Base-by-base conservation (phyloP, 139 green algal species). In the Coccomyxa sp. region DNA sequence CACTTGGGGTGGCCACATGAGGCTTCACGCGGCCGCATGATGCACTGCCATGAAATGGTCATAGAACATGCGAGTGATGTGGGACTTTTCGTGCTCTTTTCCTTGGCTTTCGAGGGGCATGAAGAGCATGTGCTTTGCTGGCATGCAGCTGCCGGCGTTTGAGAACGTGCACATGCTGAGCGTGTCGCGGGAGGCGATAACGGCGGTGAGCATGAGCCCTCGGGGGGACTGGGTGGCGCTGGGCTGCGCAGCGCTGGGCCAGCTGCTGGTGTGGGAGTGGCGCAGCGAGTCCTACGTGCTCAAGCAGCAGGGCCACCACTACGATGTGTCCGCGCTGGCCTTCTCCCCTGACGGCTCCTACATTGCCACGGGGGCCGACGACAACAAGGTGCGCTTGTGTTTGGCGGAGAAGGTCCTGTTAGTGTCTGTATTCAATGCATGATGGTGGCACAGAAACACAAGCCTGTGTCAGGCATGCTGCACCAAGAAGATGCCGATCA, bases 191-290 rank as follows among this genome's bases (percentile, higher is more conserved):
- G 81, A 88, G 51, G 45, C 45, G 28, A 86, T 99, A 67, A 95
- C 78, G 21, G 83, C 89, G 9, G 82, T 94, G 18, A 81, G 88
- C 9, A 98, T 98, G 92, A 97, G 95, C 81, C 57, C 87, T 23
- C 85, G 67, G 27, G 96, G 96, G 10, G 95, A 98, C 82, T 99
- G 96, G 96, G 30, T 94, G 38, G 89, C 91, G 12, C 80, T 98
- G 28, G 95, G 95, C 11, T 95, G 91, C 66, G 93, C 95, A 13
- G 85, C 85, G 68, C 91, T 99, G 75, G 97, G 97, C 13, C 97
- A 99, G 93, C 89, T 99, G 91, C 91, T 99, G 84, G 97, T 99
- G 68, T 99, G 97, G 97, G 97, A 99, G 86, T 99, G 97, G 97
- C 90, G 94, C 59, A 94, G 87, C 27, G 97, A 99, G 90, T 96